phyloP scores from a whole-genome alignment of 441 rosid genomes.

The Croton setiger region DNA sequence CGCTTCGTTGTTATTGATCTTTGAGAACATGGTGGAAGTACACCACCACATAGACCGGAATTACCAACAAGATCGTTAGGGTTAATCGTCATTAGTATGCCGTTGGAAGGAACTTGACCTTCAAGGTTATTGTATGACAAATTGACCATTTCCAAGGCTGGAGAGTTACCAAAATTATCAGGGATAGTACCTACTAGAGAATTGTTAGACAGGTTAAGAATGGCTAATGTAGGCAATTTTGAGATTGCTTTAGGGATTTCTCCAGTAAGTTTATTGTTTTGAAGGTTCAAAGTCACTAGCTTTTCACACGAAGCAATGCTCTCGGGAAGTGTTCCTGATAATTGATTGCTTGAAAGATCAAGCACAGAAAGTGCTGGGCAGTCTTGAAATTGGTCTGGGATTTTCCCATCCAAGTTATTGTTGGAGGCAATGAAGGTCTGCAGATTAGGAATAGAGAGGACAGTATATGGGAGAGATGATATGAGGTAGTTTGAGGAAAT shows the following conservation, averaged over 20 bases:
- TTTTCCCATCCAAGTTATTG: conserved; percentile 63
- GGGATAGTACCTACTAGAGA: conserved; percentile 64
- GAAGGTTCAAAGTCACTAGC: conserved; percentile 64
- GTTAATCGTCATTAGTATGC: conserved; percentile 61
- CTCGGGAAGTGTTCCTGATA: conserved; percentile 60
- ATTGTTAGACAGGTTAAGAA: conserved; percentile 79
- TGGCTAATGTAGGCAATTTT: conserved; percentile 72
- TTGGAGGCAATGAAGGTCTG: conserved; percentile 69
- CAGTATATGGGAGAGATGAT: conserved; percentile 64
- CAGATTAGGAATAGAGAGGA: conserved; percentile 64
- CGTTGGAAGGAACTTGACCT: conserved; percentile 72
- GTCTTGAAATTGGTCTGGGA: conserved; percentile 86
- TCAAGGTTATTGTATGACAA: conserved; percentile 69
- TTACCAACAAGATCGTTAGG: conserved; percentile 68
- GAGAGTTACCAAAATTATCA: conserved; percentile 58
- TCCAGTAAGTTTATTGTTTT: conserved; percentile 59
- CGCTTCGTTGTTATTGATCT: conserved; percentile 24
- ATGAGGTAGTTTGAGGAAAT: conserved; percentile 60
- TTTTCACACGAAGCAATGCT: conserved; percentile 85
- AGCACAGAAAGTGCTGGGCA: conserved; percentile 73
- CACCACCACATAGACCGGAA: conserved; percentile 65
- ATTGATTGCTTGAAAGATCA: conserved; percentile 78
- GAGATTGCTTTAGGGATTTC: conserved; percentile 61
- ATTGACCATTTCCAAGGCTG: conserved; percentile 67
- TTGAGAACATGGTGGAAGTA: conserved; percentile 57